phyloP scores from a whole-genome alignment of 2,329 filamentous ascomycete species.

The Diaporthe caulivora region DNA sequence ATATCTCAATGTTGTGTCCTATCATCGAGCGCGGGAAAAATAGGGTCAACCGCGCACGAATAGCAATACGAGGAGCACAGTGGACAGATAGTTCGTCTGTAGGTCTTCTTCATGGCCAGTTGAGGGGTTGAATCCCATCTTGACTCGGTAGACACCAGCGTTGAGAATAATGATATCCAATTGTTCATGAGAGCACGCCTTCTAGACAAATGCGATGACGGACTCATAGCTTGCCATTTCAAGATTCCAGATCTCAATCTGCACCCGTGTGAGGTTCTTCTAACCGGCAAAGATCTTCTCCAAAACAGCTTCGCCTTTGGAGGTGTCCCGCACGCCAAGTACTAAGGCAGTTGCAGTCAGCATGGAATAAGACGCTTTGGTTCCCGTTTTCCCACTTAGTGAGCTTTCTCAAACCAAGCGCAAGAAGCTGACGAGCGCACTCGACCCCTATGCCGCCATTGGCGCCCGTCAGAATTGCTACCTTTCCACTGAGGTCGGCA shows the following conservation, averaged over 20 bases:
- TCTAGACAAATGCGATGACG: slow-evolving; percentile 11
- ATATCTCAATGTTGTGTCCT: slow-evolving; percentile 37
- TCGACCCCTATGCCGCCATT: slow-evolving; percentile 55
- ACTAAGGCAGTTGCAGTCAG: slow-evolving; percentile 37
- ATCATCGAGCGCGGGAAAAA: slow-evolving; percentile 41
- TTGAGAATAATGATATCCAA: slow-evolving; percentile 23
- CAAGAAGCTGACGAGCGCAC: slow-evolving; percentile 50
- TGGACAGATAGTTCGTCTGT: slow-evolving; percentile 29
- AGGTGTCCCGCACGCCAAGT: slow-evolving; percentile 50
- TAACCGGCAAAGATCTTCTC: slow-evolving; percentile 38
- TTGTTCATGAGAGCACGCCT: neutral
- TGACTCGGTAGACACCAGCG: slow-evolving; percentile 6
- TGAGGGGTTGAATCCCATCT: neutral
- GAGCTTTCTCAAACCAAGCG: slow-evolving; percentile 48
- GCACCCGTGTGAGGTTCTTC: slow-evolving; percentile 38
- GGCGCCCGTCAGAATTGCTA: slow-evolving; percentile 54
- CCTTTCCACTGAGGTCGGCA: slow-evolving; percentile 43
- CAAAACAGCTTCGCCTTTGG: slow-evolving; percentile 41
- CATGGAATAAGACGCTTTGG: neutral
- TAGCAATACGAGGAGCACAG: slow-evolving; percentile 10
- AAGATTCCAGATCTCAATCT: slow-evolving; percentile 54
- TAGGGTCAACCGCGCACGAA: slow-evolving; percentile 28
- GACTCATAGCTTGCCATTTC: slow-evolving; percentile 53
- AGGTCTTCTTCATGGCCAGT: slow-evolving; percentile 31
- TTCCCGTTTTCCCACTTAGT: slow-evolving; percentile 26